phyloP scores from a whole-genome alignment of 179 eudicot genomes.

The Drosera spatulata region DNA sequence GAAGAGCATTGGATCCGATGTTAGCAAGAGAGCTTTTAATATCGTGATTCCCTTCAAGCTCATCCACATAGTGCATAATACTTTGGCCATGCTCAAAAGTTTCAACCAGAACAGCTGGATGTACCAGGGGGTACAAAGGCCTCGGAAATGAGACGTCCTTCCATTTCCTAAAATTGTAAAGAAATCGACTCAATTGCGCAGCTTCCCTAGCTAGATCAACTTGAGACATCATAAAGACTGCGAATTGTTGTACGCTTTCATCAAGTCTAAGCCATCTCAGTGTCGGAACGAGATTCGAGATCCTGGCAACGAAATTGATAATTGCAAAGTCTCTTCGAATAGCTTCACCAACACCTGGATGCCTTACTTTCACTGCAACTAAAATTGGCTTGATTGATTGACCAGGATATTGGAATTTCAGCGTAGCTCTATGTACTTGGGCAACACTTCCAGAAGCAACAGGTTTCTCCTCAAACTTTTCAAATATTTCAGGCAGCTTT shows the following conservation, averaged over 20 bases:
- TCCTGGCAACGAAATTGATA: conserved; percentile 58
- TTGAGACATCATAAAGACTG: conserved; percentile 95
- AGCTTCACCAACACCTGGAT: conserved; percentile 47
- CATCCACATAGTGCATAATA: conserved; percentile 70
- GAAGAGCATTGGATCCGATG: conserved; percentile 86
- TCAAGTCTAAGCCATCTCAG: conserved; percentile 79
- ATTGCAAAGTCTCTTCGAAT: conserved; percentile 79
- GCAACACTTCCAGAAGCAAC: conserved; percentile 92
- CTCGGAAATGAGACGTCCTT: conserved; percentile 86
- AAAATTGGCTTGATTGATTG: conserved; percentile 53
- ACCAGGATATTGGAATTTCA: conserved; percentile 51
- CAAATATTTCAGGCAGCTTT: conserved; percentile 72
- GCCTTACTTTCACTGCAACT: conserved; percentile 59
- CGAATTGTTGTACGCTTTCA: conserved; percentile 88
- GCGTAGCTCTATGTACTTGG: conserved; percentile 71
- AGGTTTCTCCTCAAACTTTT: conserved; percentile 72
- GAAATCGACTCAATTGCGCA: conserved; percentile 90
- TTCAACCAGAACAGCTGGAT: conserved; percentile 89
- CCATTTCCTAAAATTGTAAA: conserved; percentile 76
- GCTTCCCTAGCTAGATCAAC: conserved; percentile 96
- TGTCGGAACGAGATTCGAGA: conserved; percentile 56
- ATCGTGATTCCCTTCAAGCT: conserved; percentile 52
- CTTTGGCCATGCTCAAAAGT: conserved; percentile 85
- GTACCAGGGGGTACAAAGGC: conserved; percentile 86
- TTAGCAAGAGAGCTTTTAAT: conserved; percentile 80